Evolutionary conservation across 352 stramenopile genomes (phyloP), one percentile per base, ranked within the genome.

Genomic region (Globisporangium lucens): DNA sequence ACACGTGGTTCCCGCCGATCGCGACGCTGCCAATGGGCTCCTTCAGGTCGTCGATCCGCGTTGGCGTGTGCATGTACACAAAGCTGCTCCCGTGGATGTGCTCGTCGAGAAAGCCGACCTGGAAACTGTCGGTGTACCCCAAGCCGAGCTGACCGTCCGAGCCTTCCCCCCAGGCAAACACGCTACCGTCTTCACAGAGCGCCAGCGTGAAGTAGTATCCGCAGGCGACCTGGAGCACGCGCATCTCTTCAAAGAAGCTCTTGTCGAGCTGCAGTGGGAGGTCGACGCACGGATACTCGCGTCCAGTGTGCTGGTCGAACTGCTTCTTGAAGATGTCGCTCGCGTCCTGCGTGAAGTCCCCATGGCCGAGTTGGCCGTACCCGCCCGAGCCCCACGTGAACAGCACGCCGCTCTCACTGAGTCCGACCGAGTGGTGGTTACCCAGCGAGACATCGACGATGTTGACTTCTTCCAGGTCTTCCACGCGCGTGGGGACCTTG

Each of bases 221-320:
- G 43, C 87, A 94, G 8, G 80, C 79, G n/a, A 94, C 66, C 65
- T 92, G 76, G 10, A 77, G 69, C 38, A 92, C 77, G 20, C 76
- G 75, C 80, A 91, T 90, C 43, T 91, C 85, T 53, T 91, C 85
- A 22, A 93, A 90, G 65, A 77, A 84, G 65, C 81, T 89, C 8
- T 76, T 78, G 69, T 93, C 82, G 22, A 93, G 66, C 57, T 89
- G 79, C n/a, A 90, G 68, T 0, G 85, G 85, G 6, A 93, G 66
- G 62, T 91, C 81, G 7, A 93, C 74, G 57, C 83, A 74, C 9
- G 85, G 81, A 29, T 91, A 93, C 63, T 89, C 78, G 10, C 75
- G 78, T 1, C 85, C 82, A 27, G 71, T 89, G 72, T 91, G 85
- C 43, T 79, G 79, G 27, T 93, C 85, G 30, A 90, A 87, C 56